Evolutionary conservation across 495 filamentous ascomycete species (phyloP).

Genomic region (Neurospora sp.): DNA sequence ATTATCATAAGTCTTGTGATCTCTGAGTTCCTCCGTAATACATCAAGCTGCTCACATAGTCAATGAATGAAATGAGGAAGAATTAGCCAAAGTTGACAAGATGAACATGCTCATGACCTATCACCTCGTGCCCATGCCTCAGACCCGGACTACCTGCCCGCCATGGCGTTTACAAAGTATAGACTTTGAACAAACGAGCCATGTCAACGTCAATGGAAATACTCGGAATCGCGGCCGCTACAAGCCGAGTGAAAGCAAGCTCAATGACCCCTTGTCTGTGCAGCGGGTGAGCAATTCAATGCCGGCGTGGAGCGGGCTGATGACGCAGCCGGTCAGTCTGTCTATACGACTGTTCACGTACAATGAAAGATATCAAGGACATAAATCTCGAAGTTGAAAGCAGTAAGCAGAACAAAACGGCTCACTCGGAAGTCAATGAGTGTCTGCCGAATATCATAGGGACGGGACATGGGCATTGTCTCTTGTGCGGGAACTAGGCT

Average conservation of each 20-base stretch:
- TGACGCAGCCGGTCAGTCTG: background rate
- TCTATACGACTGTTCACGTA: background rate
- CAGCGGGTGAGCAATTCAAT: background rate
- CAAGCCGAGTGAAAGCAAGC: background rate
- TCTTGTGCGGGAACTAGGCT: background rate
- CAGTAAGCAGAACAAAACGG: background rate
- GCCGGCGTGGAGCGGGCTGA: background rate
- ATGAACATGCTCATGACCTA: background rate
- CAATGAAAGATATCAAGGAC: background rate
- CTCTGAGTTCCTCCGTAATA: background rate
- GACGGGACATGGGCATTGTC: background rate
- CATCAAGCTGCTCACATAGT: background rate
- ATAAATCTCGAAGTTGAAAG: background rate
- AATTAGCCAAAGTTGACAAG: background rate
- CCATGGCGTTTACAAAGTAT: background rate
- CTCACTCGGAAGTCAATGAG: background rate
- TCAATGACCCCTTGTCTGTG: background rate
- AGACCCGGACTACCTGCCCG: background rate
- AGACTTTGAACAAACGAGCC: background rate
- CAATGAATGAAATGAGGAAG: background rate
- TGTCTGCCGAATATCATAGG: background rate
- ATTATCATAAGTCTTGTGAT: background rate
- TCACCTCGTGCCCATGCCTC: background rate
- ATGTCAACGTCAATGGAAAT: background rate
- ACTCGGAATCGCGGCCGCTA: background rate